These are phyloP conservation scores for Podospora sp. DNA, from an alignment of 495 filamentous ascomycete species.

Conservation along the genomic window DNA sequence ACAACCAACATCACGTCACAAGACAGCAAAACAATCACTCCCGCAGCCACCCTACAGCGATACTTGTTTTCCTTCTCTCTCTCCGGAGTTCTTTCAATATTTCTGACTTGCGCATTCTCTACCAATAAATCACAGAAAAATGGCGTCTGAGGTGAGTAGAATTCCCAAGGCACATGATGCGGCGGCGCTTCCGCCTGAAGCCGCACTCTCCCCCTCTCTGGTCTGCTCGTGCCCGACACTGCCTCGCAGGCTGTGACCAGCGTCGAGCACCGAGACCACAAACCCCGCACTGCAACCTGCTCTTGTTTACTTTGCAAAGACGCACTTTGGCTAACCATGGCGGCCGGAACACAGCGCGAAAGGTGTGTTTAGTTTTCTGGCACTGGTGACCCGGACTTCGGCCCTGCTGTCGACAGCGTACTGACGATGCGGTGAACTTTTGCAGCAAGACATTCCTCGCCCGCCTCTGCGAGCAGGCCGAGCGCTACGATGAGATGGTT, in stretches of 20 bases:
- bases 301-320: background rate
- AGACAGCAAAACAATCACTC: conserved; percentile 37
- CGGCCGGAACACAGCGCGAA: conserved; percentile 66
- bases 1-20: conserved; percentile 35
- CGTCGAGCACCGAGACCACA: background rate
- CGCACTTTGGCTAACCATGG: conserved; percentile 45
- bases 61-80: conserved; percentile 17
- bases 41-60: conserved; percentile 8
- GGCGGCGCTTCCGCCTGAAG: conserved; percentile 14
- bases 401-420: conserved; percentile 12
- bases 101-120: conserved; percentile 33
- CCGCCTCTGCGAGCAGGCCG: conserved; percentile 99
- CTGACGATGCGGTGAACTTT: conserved; percentile 33
- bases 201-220: conserved; percentile 36
- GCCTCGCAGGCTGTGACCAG: conserved; percentile 34
- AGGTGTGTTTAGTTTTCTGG: conserved; percentile 60
- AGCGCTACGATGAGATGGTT: conserved; percentile 99
- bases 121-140: conserved; percentile 41
- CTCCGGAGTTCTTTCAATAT: conserved; percentile 23
- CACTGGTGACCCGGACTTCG: conserved; percentile 13
- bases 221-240: conserved; percentile 26
- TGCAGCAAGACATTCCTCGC: conserved; percentile 99
- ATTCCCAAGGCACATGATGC: background rate
- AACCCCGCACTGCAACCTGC: background rate
- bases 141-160: conserved; percentile 69